phyloP scores from a whole-genome alignment of 2,329 filamentous ascomycete genomes.

The Curvularia hawaiiensis region DNA sequence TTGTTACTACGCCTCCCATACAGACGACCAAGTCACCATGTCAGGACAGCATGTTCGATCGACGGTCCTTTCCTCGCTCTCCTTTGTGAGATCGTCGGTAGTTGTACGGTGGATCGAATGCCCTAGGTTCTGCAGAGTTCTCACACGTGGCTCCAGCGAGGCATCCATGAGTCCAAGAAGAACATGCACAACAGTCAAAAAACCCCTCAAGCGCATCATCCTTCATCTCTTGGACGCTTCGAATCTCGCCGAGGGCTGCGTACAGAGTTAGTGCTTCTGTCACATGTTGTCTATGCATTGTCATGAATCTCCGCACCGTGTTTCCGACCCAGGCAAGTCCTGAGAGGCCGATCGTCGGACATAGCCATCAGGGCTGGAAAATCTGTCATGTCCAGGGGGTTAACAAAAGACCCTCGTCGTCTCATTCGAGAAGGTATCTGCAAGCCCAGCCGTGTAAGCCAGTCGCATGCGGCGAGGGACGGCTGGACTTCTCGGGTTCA shows the following conservation, averaged over 20 bases:
- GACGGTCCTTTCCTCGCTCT: not conserved
- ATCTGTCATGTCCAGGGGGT: not conserved
- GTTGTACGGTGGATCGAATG: not conserved
- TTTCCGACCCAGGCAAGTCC: not conserved
- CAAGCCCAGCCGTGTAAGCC: constrained; percentile 6
- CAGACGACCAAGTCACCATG: not conserved
- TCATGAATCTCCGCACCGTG: not conserved
- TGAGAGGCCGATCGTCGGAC: not conserved
- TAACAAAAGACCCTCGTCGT: not conserved
- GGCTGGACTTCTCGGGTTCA: constrained; percentile 6
- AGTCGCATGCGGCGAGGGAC: constrained; percentile 4
- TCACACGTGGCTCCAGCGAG: not conserved
- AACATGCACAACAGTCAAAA: not conserved
- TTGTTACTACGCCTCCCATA: not conserved
- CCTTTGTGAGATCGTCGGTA: not conserved
- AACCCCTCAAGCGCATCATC: not conserved
- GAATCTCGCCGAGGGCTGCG: not conserved
- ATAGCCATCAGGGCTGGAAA: not conserved
- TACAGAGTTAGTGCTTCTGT: not conserved
- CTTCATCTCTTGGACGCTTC: not conserved
- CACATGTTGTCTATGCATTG: not conserved
- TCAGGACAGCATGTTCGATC: not conserved
- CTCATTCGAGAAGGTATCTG: constrained; percentile 2
- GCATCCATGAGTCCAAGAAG: not conserved
- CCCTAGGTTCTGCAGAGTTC: not conserved